Conservation (phyloP, 768 basidiomycete genomes). For the Lentinula sp. region DNA sequence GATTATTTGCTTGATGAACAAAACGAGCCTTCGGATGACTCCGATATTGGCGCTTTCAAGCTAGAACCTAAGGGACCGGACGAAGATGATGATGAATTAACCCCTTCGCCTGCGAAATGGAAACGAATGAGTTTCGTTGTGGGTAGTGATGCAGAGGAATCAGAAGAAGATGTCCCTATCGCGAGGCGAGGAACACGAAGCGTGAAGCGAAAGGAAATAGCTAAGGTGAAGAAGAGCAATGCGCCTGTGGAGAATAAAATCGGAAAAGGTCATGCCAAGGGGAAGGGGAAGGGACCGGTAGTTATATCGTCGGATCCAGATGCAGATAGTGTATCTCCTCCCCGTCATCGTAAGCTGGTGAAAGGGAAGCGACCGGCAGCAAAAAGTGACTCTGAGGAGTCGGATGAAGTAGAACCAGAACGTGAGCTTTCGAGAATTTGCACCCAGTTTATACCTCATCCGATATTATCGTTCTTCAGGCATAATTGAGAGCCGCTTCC, state of each 20-base stretch:
- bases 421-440: constrained; percentile 24
- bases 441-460: too few relatives aligned
- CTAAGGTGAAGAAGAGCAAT: constrained; percentile 8
- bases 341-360: constrained; percentile 31
- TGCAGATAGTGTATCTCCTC: constrained; percentile 29
- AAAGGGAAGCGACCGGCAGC: constrained; percentile 38
- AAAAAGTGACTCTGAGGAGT: constrained; percentile 35
- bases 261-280: background rate
- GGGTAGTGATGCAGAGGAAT: constrained; percentile 10
- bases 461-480: constrained; percentile 25
- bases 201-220: constrained; percentile 13
- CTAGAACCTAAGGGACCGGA: constrained; percentile 32
- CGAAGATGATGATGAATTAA: background rate
- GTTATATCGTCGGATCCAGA: constrained; percentile 8
- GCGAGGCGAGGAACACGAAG: background rate
- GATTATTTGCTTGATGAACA: constrained; percentile 9
- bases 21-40: constrained; percentile 24
- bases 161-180: constrained; percentile 13
- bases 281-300: background rate
- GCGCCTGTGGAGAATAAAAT: background rate
- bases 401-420: constrained; percentile 49
- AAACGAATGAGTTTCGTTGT: constrained; percentile 17
- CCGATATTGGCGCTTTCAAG: constrained; percentile 45
- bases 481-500: constrained; percentile 60
- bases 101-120: constrained; percentile 11